Percentiles rank a stretch among this genome's conserved stretches.
Conservation (phyloP, 176 grass and related monocot genomes). For the Pharus latifolius region DNA sequence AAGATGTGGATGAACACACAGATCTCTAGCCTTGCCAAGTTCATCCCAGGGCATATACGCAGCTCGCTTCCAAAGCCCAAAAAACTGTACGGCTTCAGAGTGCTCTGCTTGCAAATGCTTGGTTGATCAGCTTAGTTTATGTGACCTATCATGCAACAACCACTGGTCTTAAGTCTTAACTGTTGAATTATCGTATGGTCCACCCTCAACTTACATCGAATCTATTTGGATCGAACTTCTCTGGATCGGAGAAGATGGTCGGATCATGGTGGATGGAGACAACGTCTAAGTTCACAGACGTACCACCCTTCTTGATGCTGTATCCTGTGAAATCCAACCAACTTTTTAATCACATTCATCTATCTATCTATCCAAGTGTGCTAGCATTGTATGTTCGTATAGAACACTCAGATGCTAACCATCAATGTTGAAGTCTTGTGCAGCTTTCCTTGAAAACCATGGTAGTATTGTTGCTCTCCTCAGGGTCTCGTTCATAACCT, state of each 20-base stretch:
- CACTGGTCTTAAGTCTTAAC: too few relatives aligned
- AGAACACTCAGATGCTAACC: conserved; percentile 2
- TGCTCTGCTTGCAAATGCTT: conserved; percentile 2
- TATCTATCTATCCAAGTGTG: background rate
- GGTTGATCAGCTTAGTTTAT: too few relatives aligned
- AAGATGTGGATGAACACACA: conserved; percentile 50
- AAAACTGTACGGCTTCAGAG: conserved; percentile 46
- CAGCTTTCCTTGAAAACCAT: conserved; percentile 60
- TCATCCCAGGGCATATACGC: conserved; percentile 53
- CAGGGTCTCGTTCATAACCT: conserved; percentile 57
- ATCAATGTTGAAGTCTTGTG: conserved; percentile 50
- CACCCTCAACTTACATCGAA: conserved; percentile 39
- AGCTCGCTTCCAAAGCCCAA: conserved; percentile 56
- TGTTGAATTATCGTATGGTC: too few relatives aligned
- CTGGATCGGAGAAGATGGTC: conserved; percentile 32
- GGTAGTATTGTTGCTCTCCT: conserved; percentile 60
- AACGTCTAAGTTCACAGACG: conserved; percentile 60
- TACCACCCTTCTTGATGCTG: conserved; percentile 38
- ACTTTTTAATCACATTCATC: background rate
- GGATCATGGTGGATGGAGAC: conserved; percentile 75
- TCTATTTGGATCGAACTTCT: conserved; percentile 41
- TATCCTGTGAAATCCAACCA: conserved; percentile 6
- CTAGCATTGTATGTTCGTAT: too few relatives aligned
- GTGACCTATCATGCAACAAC: too few relatives aligned
- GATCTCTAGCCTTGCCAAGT: conserved; percentile 56